phyloP scores from a whole-genome alignment of 208 protist species.

The Leishmania braziliensis region DNA sequence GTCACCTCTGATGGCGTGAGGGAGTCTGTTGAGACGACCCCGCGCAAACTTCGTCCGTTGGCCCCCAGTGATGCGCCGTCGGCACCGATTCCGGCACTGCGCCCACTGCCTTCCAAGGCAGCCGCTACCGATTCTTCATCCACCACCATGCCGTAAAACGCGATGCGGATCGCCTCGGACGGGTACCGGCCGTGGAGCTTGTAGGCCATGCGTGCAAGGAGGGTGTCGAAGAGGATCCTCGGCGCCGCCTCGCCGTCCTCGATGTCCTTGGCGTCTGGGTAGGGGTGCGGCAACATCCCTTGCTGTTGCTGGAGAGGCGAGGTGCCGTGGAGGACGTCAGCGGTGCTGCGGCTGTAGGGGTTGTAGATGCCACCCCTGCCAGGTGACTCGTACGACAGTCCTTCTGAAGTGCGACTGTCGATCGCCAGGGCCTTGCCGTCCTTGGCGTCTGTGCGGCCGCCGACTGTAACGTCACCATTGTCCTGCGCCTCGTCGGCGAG shows the following conservation, averaged over 20 bases:
- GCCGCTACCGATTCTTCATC: slow-evolving; percentile 24
- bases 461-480: background rate
- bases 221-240: slow-evolving; percentile 67
- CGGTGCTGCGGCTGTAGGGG: background rate
- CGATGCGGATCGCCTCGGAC: slow-evolving; percentile 55
- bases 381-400: background rate
- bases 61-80: background rate
- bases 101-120: slow-evolving; percentile 14
- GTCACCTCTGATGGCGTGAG: slow-evolving; percentile 21
- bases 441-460: slow-evolving; percentile 1
- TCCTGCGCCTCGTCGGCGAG: background rate
- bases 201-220: slow-evolving; percentile 71
- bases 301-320: background rate
- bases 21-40: slow-evolving; percentile 24
- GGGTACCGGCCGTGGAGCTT: slow-evolving; percentile 79
- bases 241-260: slow-evolving; percentile 23
- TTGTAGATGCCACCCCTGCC: background rate
- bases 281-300: background rate
- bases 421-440: background rate
- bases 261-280: slow-evolving; percentile 2
- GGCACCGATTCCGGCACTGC: background rate
- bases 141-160: slow-evolving; percentile 61
- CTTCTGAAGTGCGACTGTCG: background rate
- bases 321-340: background rate
- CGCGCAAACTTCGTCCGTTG: slow-evolving; percentile 11